Conservation (phyloP, 371 early-diverging fungal genomes). For the Funneliformis caledonium region DNA sequence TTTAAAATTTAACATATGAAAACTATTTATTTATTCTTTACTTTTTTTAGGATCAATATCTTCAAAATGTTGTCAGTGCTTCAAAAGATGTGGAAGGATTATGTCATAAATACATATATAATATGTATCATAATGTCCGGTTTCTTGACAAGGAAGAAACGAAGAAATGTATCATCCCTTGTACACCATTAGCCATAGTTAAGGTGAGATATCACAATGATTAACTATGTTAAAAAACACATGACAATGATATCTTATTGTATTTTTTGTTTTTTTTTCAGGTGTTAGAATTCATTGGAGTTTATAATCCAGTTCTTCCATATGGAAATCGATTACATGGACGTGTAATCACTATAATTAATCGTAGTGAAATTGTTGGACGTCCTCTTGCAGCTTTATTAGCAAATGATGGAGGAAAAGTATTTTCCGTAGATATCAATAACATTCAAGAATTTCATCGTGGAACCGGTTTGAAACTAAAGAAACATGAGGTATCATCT, state of each 20-base stretch:
- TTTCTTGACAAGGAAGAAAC: constrained; percentile 81
- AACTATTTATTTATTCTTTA: neutral
- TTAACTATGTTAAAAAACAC: neutral
- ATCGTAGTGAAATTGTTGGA: constrained; percentile 96
- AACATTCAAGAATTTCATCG: constrained; percentile 90
- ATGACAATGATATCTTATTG: neutral
- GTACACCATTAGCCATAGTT: constrained; percentile 93
- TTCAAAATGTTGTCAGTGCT: constrained; percentile 87
- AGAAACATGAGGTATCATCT: constrained; percentile 71
- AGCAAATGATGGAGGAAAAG: constrained; percentile 97
- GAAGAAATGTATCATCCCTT: constrained; percentile 94
- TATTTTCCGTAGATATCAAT: constrained; percentile 91
- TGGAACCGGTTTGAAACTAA: constrained; percentile 75
- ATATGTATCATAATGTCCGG: constrained; percentile 95
- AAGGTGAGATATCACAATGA: constrained; percentile 66
- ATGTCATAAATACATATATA: constrained; percentile 90
- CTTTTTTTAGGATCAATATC: constrained; percentile 79
- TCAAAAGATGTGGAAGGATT: constrained; percentile 97
- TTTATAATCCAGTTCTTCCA: constrained; percentile 87
- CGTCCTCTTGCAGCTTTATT: constrained; percentile 96
- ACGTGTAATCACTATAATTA: constrained; percentile 88
- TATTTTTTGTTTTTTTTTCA: constrained; percentile 40
- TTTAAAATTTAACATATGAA: neutral
- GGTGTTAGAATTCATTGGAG: constrained; percentile 91
- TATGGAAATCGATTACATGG: constrained; percentile 96